A percentile compares a stretch with the other conserved stretches of the same genome.
Evolutionary conservation across 352 stramenopile species (phyloP).

Genomic region (Phytophthora quininea): DNA sequence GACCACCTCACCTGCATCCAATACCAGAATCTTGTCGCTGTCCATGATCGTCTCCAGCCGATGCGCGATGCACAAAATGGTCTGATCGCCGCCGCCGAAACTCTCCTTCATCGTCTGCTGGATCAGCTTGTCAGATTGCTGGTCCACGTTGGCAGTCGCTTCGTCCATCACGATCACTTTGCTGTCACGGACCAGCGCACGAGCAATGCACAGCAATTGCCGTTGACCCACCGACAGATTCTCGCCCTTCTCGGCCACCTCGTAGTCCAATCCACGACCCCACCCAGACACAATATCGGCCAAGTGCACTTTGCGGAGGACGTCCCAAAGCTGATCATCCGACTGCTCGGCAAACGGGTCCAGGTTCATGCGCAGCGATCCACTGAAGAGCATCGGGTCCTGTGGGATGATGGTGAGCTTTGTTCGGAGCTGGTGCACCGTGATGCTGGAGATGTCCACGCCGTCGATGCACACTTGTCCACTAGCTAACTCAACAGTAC

Average conservation of each 20-base stretch:
- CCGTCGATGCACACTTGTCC: conserved; percentile 88
- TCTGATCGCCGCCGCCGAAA: conserved; percentile 77
- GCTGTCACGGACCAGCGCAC: conserved; percentile 90
- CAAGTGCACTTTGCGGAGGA: conserved; percentile 33
- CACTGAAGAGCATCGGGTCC: conserved; percentile 92
- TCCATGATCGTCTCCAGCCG: conserved; percentile 93
- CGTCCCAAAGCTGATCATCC: not conserved
- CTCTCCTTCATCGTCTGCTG: conserved; percentile 88
- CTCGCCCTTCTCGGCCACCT: conserved; percentile 90
- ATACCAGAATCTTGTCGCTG: conserved; percentile 90
- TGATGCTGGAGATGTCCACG: conserved; percentile 64
- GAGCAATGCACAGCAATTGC: conserved; percentile 96
- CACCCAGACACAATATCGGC: conserved; percentile 64
- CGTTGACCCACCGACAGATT: conserved; percentile 96
- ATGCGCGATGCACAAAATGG: conserved; percentile 95
- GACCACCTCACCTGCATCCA: conserved; percentile 63
- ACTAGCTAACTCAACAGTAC: conserved; percentile 35
- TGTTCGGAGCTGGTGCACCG: conserved; percentile 37
- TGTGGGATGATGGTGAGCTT: conserved; percentile 75
- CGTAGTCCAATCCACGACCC: conserved; percentile 73
- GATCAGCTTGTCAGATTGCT: conserved; percentile 64
- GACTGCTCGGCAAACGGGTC: not conserved
- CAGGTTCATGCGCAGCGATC: conserved; percentile 31
- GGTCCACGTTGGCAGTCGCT: conserved; percentile 92
- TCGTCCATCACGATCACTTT: conserved; percentile 95